Evolutionary conservation across 768 basidiomycete genomes (phyloP).

Genomic region (Mycena haematopus): DNA sequence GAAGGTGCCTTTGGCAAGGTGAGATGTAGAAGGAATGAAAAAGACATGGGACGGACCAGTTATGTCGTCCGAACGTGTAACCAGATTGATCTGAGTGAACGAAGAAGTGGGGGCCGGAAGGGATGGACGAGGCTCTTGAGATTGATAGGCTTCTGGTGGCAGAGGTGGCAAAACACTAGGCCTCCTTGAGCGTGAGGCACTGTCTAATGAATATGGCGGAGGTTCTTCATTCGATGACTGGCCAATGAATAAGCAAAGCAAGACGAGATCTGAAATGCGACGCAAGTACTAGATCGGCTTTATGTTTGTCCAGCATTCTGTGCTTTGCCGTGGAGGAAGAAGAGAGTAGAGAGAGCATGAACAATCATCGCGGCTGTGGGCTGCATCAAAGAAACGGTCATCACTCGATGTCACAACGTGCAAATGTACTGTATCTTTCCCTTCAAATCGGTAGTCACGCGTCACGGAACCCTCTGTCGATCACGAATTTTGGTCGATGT

Average conservation of each 20-base stretch:
- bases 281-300: neutral
- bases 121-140: neutral
- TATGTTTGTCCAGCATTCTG: constrained; percentile 2
- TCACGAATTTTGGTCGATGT: too few relatives aligned
- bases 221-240: neutral
- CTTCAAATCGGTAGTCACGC: too few relatives aligned
- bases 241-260: neutral
- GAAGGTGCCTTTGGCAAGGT: constrained; percentile 43
- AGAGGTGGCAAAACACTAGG: constrained; percentile 21
- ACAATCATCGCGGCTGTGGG: too few relatives aligned
- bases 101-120: neutral
- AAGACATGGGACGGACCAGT: constrained; percentile 4
- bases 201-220: constrained; percentile 16
- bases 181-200: constrained; percentile 7
- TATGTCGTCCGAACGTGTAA: constrained; percentile 10
- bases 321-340: too few relatives aligned
- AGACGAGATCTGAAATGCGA: neutral
- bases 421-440: too few relatives aligned
- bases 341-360: too few relatives aligned
- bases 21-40: neutral
- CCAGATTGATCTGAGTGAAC: constrained; percentile 20
- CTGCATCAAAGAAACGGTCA: too few relatives aligned
- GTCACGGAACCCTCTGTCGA: too few relatives aligned
- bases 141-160: constrained; percentile 7
- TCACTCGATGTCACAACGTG: too few relatives aligned